Percentiles rank a stretch among this genome's conserved stretches.
Evolutionary conservation across 108 stramenopile genomes (phyloP).

Genomic region (Fistulifera pelliculosa): DNA sequence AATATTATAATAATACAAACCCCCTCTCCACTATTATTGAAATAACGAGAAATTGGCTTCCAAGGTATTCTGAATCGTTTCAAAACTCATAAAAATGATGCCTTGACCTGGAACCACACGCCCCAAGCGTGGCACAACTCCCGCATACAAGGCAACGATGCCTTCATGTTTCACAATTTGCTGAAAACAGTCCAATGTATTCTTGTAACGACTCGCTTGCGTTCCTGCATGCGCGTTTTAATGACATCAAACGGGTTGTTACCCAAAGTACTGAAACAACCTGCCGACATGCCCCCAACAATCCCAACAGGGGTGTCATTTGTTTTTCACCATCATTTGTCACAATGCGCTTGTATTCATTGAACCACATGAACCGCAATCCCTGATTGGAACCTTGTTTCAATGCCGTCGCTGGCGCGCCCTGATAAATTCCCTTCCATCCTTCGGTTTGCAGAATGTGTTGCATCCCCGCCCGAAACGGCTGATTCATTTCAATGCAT

Average conservation of each 20-base stretch:
- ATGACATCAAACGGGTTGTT: slow-evolving; percentile 98
- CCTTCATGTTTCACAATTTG: slow-evolving; percentile 88
- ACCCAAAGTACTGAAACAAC: slow-evolving; percentile 92
- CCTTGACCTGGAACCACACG: slow-evolving; percentile 96
- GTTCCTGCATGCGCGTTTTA: slow-evolving; percentile 98
- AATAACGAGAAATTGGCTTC: slow-evolving; percentile 51
- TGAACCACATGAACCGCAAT: slow-evolving; percentile 96
- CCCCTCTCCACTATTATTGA: slow-evolving; percentile 10
- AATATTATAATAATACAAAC: no score
- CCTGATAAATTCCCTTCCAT: slow-evolving; percentile 92
- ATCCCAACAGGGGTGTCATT: slow-evolving; percentile 69
- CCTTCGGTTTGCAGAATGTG: slow-evolving; percentile 85
- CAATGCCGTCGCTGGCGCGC: slow-evolving; percentile 84
- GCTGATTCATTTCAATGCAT: slow-evolving; percentile 87
- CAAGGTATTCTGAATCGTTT: slow-evolving; percentile 73
- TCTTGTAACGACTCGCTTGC: slow-evolving; percentile 72
- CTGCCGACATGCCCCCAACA: slow-evolving; percentile 97
- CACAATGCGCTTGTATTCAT: slow-evolving; percentile 86
- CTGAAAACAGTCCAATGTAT: slow-evolving; percentile 86
- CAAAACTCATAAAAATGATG: slow-evolving; percentile 97
- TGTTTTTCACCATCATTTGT: slow-evolving; percentile 65
- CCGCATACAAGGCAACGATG: slow-evolving; percentile 84
- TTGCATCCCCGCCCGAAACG: slow-evolving; percentile 74
- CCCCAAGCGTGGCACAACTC: slow-evolving; percentile 86
- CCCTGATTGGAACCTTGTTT: slow-evolving; percentile 98